Percentiles rank a stretch among this genome's conserved stretches.
These are phyloP conservation scores for Graphilbum ipis-grandicollis DNA, from an alignment of 2,329 filamentous ascomycete species.

Conservation along the genomic window DNA sequence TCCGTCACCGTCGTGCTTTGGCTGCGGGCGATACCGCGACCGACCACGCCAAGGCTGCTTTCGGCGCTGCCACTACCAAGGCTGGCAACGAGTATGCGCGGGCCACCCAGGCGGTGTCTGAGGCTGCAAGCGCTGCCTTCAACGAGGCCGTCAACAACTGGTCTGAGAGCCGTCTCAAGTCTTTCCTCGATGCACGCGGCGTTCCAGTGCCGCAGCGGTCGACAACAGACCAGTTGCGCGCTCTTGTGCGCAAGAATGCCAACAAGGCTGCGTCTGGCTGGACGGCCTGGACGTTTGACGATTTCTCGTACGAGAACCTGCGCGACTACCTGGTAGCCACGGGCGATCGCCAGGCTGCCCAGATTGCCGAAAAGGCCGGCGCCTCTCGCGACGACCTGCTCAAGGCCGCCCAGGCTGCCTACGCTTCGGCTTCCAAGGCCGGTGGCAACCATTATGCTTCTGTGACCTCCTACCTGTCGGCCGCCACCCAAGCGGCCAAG, in stretches of 20 bases:
- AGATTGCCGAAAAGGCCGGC: constrained; percentile 43
- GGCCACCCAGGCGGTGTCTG: constrained; percentile 51
- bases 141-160: constrained; percentile 42
- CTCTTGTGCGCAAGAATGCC: constrained; percentile 54
- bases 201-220: constrained; percentile 56
- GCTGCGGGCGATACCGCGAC: constrained; percentile 48
- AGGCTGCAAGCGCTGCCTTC: constrained; percentile 50
- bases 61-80: constrained; percentile 55
- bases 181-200: constrained; percentile 60
- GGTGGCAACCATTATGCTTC: constrained; percentile 45
- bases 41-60: constrained; percentile 39
- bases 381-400: constrained; percentile 58
- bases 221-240: constrained; percentile 56
- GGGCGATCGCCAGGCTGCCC: constrained; percentile 36
- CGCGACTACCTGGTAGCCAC: constrained; percentile 37
- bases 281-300: constrained; percentile 65
- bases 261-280: constrained; percentile 53
- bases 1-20: constrained; percentile 69
- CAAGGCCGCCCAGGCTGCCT: constrained; percentile 43
- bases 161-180: constrained; percentile 64
- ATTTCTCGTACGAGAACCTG: constrained; percentile 54
- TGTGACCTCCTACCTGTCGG: constrained; percentile 51
- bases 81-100: constrained; percentile 62
- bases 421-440: constrained; percentile 38
- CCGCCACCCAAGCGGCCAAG: constrained; percentile 49